Base-by-base conservation (phyloP, 2,329 filamentous ascomycete genomes). In the Cladosporium cucumerinum region DNA sequence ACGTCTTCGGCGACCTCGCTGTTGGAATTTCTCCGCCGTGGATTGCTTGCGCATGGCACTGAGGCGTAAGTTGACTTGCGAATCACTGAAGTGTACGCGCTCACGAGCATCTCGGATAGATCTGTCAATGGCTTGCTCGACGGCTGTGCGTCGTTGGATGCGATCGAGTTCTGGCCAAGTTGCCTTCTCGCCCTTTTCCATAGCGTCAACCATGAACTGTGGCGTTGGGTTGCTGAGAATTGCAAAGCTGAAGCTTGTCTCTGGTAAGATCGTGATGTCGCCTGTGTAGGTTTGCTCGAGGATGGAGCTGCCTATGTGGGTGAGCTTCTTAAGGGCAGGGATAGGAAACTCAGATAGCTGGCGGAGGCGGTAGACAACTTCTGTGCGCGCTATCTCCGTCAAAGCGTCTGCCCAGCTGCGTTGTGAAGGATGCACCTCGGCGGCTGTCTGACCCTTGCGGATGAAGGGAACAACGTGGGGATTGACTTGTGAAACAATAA, bases 401-500 rank as follows among this genome's bases (percentile, higher is more conserved):
- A 62, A 18, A 8, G 60, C 30, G 25, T 62, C 49, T 1, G 48
- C 28, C 60, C 60, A 62, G 49, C 49, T 62, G 21, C 49, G 30
- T 21, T 55, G n/a, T 18, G 49, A 55, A 30, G 60, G 49, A 26
- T 54, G 60, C n/a, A 55, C 49, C 7, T 62, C 60, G 18, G 26
- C 32, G n/a, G 23, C 34, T 1, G 34, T 26, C 18, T 39, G 90
- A 65, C 96, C 91, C 69, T 88, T 90, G 18, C 86, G 82, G 18
- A 97, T 80, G 72, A 98, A 97, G 0, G 92, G 92, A 0, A 96
- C 87, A 10, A 97, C 91, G 72, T 98, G 94, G 0, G 94, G 94
- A 72, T 98, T 98, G 59, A 97, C 93, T 75, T 98, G 94, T 0
- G 93, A 97, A 21, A 97, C 94, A 70, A 98, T 97, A 74, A 97